A percentile compares a stretch with the other conserved stretches of the same genome.
These are phyloP conservation scores for Cercospora sp. DNA, from an alignment of 2,329 filamentous ascomycete genomes.

Conservation along the genomic window DNA sequence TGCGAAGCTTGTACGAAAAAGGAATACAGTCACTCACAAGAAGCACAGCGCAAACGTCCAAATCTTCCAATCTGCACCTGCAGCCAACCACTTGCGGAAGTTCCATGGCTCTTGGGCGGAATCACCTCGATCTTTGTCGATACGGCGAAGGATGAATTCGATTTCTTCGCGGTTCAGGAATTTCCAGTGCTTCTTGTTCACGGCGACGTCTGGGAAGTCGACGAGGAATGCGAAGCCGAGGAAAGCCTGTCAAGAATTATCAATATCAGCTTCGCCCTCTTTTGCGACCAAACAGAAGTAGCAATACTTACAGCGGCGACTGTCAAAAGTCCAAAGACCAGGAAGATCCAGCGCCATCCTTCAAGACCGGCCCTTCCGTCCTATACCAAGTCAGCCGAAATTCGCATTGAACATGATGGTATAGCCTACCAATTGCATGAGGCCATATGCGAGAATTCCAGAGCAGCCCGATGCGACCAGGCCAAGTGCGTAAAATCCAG, in stretches of 20 bases:
- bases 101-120: background rate
- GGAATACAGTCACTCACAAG: background rate
- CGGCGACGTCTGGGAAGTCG: slow-evolving; percentile 13
- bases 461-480: background rate
- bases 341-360: background rate
- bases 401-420: background rate
- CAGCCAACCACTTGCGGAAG: background rate
- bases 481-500: background rate
- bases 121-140: background rate
- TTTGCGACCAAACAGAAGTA: background rate
- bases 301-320: background rate
- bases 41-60: background rate
- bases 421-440: background rate
- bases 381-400: background rate
- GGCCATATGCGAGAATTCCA: background rate
- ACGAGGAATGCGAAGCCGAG: slow-evolving; percentile 7
- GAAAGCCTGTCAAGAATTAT: background rate
- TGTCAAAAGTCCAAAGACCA: background rate
- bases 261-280: background rate
- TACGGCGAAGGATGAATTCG: slow-evolving; percentile 5
- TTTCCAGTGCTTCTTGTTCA: background rate
- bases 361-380: background rate
- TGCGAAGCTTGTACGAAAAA: too few species aligned
- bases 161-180: slow-evolving; percentile 9
- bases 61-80: background rate